phyloP scores from a whole-genome alignment of 2,329 filamentous ascomycete species.

The Bipolaris oryzae region DNA sequence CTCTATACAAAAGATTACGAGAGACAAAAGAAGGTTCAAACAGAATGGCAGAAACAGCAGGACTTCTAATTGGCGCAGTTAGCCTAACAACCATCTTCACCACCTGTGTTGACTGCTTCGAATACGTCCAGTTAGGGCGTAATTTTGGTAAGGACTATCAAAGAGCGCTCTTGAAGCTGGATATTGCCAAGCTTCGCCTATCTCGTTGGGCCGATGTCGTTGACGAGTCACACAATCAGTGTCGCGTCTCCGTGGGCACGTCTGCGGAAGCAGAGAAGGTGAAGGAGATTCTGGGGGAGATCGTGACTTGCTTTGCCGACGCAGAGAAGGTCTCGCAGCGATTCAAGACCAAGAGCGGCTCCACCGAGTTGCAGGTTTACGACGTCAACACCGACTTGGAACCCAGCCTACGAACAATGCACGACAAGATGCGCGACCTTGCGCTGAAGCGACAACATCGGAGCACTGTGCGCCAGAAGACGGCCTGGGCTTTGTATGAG shows the following conservation, averaged over 20 bases:
- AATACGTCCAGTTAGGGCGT: background rate
- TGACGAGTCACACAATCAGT: too few relatives aligned
- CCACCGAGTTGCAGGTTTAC: background rate
- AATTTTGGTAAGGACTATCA: background rate
- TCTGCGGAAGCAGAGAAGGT: too few relatives aligned
- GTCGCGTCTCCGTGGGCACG: too few relatives aligned
- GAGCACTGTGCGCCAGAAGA: background rate
- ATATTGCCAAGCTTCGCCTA: background rate
- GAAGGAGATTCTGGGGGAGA: background rate
- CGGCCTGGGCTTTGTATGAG: background rate
- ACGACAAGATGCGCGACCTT: background rate
- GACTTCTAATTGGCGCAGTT: background rate
- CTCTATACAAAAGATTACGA: too few relatives aligned
- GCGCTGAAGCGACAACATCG: background rate
- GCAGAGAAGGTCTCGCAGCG: background rate
- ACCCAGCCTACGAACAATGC: background rate
- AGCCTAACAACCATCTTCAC: background rate
- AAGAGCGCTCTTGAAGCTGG: background rate
- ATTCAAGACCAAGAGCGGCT: background rate
- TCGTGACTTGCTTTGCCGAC: background rate
- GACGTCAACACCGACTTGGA: background rate
- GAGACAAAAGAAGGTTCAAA: too few relatives aligned
- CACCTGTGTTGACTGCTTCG: background rate
- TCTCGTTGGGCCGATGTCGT: conserved; percentile 1
- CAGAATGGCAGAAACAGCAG: too few relatives aligned